phyloP scores from a whole-genome alignment of 2,329 filamentous ascomycete genomes.

The Mycosphaerella sp. region DNA sequence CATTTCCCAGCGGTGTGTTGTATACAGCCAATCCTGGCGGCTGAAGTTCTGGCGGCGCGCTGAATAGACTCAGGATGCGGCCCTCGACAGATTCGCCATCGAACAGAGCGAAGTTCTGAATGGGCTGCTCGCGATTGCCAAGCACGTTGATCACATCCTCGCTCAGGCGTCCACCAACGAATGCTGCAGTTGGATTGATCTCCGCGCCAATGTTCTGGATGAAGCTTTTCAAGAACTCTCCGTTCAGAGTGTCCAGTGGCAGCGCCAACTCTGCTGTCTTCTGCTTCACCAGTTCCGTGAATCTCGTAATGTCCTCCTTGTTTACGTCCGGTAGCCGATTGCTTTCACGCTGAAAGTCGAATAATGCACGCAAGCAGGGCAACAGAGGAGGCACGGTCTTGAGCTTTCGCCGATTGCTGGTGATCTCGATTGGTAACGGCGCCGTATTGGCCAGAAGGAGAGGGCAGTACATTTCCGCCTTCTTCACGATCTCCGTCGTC shows the following conservation, averaged over 20 bases:
- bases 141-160: conserved; percentile 98
- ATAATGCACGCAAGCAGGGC: conserved; percentile 80
- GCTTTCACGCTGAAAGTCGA: conserved; percentile 63
- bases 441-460: conserved; percentile 79
- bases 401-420: conserved; percentile 60
- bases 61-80: conserved; percentile 64
- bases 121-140: conserved; percentile 81
- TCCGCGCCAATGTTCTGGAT: conserved; percentile 80
- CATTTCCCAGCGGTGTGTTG: background rate
- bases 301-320: conserved; percentile 61
- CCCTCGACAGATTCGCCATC: conserved; percentile 76
- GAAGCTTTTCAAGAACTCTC: conserved; percentile 71
- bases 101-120: conserved; percentile 91
- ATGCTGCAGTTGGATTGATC: conserved; percentile 77
- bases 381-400: conserved; percentile 74
- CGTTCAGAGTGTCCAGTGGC: conserved; percentile 40
- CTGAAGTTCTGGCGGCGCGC: conserved; percentile 22
- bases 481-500: conserved; percentile 77
- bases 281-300: conserved; percentile 69
- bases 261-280: conserved; percentile 62
- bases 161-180: conserved; percentile 81
- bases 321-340: conserved; percentile 41
- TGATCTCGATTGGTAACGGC: conserved; percentile 60
- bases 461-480: conserved; percentile 84
- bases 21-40: background rate